phyloP scores from a whole-genome alignment of 2,329 filamentous ascomycete genomes.

The Colletotrichum falcatum region DNA sequence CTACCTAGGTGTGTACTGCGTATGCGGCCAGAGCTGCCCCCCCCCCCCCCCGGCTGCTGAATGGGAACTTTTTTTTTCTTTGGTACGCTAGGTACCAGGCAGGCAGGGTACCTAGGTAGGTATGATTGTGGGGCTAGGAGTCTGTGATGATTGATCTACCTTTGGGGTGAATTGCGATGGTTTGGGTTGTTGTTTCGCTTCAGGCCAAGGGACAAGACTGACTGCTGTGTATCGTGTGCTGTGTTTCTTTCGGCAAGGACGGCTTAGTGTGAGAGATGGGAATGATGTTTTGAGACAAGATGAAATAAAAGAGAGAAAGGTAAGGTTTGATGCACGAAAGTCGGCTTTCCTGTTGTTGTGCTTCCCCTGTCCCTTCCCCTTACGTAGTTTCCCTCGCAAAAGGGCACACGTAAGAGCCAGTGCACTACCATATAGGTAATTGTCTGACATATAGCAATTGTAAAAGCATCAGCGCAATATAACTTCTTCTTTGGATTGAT shows the following conservation, averaged over 20 bases:
- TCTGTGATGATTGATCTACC: conserved; percentile 36
- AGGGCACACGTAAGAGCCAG: too few species aligned
- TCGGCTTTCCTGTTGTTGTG: conserved; percentile 13
- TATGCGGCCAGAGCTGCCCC: not conserved
- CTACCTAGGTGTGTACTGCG: too few species aligned
- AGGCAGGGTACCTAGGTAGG: not conserved
- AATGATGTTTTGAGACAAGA: not conserved
- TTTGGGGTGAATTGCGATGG: conserved; percentile 39
- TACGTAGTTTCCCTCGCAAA: not conserved
- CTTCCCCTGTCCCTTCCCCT: not conserved
- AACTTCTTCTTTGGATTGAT: too few species aligned
- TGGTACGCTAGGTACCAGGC: too few species aligned
- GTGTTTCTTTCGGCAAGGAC: not conserved
- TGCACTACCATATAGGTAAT: too few species aligned
- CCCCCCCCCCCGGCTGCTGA: not conserved
- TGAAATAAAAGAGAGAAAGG: too few species aligned
- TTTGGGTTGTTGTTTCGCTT: conserved; percentile 26
- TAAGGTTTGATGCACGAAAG: not conserved
- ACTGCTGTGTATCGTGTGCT: not conserved
- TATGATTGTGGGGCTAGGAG: conserved; percentile 36
- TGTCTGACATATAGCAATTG: too few species aligned
- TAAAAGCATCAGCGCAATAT: too few species aligned
- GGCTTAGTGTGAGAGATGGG: not conserved
- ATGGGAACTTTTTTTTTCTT: not conserved
- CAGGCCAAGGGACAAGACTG: conserved; percentile 8